Evolutionary conservation across 306 rosid species (phyloP).

Genomic region (Vigna mungo): DNA sequence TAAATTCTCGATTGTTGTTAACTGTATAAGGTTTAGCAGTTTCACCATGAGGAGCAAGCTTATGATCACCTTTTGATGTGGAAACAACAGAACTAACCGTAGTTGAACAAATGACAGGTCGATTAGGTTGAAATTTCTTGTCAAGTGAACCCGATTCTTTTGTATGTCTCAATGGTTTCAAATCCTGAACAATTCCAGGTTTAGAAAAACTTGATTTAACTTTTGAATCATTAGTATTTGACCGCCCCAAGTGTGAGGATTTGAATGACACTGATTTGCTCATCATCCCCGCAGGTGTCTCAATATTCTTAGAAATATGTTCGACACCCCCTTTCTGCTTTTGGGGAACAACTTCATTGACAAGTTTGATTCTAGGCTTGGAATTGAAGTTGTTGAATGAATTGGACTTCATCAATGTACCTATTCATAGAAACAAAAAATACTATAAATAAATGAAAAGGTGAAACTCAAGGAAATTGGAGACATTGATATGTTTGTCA

Average conservation of each 20-base stretch:
- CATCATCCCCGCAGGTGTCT: slow-evolving; percentile 58
- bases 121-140: slow-evolving; percentile 65
- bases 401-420: slow-evolving; percentile 71
- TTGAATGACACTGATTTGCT: slow-evolving; percentile 77
- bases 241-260: slow-evolving; percentile 58
- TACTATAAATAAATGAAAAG: slow-evolving; percentile 29
- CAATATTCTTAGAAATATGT: slow-evolving; percentile 60
- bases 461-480: slow-evolving; percentile 23
- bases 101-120: slow-evolving; percentile 55
- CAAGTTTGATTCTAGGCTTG: slow-evolving; percentile 72
- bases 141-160: slow-evolving; percentile 71
- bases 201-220: slow-evolving; percentile 71
- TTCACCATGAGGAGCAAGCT: slow-evolving; percentile 63
- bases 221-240: slow-evolving; percentile 64
- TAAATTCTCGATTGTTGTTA: slow-evolving; percentile 61
- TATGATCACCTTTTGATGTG: slow-evolving; percentile 69
- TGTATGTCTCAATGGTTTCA: slow-evolving; percentile 65
- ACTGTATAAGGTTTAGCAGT: slow-evolving; percentile 54
- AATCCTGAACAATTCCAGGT: slow-evolving; percentile 55
- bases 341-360: slow-evolving; percentile 68
- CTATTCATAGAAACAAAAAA: slow-evolving; percentile 52
- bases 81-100: slow-evolving; percentile 57
- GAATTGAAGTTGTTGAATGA: slow-evolving; percentile 69
- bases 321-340: slow-evolving; percentile 71
- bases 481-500: slow-evolving; percentile 19